Conservation (phyloP, 1,284 basidiomycete genomes). For the Pascua sp. region DNA sequence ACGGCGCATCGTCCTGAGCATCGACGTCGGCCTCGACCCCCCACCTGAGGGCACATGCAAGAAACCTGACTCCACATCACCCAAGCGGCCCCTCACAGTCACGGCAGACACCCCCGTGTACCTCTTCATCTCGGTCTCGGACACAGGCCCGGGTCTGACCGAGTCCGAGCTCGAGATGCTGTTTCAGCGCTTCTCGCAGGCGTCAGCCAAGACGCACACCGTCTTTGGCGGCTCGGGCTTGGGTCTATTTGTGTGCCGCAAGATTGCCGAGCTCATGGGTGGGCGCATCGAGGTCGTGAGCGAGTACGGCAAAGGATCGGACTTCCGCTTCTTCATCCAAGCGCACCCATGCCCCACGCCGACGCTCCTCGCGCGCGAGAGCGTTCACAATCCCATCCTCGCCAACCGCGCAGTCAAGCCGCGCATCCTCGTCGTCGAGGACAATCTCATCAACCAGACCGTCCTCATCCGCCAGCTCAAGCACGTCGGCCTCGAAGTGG, state of each 20-base stretch:
- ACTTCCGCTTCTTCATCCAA: conserved; percentile 39
- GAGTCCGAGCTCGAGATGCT: conserved; percentile 22
- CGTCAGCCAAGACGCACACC: conserved; percentile 24
- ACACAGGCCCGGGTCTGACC: conserved; percentile 32
- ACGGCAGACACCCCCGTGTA: conserved; percentile 14
- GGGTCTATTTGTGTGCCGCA: conserved; percentile 32
- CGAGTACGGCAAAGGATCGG: conserved; percentile 44
- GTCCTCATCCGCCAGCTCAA: conserved; percentile 19
- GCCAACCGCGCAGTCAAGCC: not conserved
- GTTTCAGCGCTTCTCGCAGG: conserved; percentile 32
- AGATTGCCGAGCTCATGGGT: conserved; percentile 28
- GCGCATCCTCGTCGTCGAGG: conserved; percentile 35
- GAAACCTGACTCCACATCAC: conserved; percentile 6
- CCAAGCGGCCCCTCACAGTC: not conserved
- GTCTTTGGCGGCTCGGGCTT: conserved; percentile 34
- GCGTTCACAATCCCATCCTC: not conserved
- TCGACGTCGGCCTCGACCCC: conserved; percentile 21
- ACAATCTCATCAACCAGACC: conserved; percentile 44
- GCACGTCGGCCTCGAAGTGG: conserved; percentile 11
- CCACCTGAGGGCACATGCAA: conserved; percentile 18
- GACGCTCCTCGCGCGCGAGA: not conserved
- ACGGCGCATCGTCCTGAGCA: conserved; percentile 6
- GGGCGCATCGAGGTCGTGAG: conserved; percentile 29
- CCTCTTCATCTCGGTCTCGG: conserved; percentile 18
- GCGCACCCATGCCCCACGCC: not conserved